Base-by-base conservation (phyloP, 176 grass and related monocot genomes). In the Hyparrhenia diplandra region DNA sequence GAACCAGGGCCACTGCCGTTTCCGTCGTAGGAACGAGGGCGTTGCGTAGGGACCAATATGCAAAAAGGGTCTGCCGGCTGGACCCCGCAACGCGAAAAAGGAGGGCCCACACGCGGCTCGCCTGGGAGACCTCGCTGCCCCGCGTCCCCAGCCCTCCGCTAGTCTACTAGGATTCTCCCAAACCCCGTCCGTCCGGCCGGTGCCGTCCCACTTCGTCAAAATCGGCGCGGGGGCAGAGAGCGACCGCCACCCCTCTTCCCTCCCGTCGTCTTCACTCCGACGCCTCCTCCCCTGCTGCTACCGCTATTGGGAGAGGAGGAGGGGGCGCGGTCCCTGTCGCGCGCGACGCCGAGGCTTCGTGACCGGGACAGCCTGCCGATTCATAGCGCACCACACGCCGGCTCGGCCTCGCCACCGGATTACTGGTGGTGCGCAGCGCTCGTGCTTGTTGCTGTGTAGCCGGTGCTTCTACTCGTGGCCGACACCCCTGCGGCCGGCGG, bases 261-360 rank as follows among this genome's bases (percentile, higher is more conserved):
- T 64, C 58, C 10, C 84, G 69, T 90, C 80, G 62, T 80, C 84
- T 64, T 71, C 68, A 81, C 75, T 31, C 78, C 73, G 58, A 25
- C 58, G 10, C 46, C 41, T 11, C 46, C 41, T 16, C 43, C 0
- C n/a, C 11, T 4, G 63, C 74, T 67, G 62, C 73, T 30, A 16
- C 9, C 28, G 69, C 67, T 31, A 58, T 75, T 55, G 65, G 57
- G 31, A n/a, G n/a, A n/a, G n/a, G n/a, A 32, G 46, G 45, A 5
- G 45, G 45, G 0, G 46, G 47, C 36, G 30, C 67, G 37, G 78
- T 70, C 75, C 52, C 18, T 27, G 36, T 92, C 59, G 13, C 46
- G 43, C 14, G 37, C 45, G 75, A 78, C 76, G 70, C 23, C 64
- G 74, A 43, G 30, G 1, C 67, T 74, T 75, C 3, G 10, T 20